These are phyloP conservation scores for Paramecium primaurelia DNA, from an alignment of 73 alveolate genomes.

Conservation along the genomic window DNA sequence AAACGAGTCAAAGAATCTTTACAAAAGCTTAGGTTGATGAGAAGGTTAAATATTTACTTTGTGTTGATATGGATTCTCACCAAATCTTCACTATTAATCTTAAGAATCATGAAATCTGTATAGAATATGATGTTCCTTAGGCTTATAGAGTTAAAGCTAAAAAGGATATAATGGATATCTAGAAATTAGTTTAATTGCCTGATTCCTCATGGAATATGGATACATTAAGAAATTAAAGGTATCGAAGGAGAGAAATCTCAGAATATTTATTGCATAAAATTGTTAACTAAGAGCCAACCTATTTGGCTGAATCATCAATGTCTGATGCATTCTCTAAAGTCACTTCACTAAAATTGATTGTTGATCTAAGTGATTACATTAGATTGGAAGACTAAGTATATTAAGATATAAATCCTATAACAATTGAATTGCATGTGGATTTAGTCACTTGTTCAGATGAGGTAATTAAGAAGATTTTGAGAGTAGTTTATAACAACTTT, in stretches of 20 bases:
- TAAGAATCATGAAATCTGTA: background rate
- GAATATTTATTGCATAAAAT: conserved; percentile 53
- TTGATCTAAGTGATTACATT: conserved; percentile 65
- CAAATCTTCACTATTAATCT: conserved; percentile 1
- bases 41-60: background rate
- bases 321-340: conserved; percentile 80
- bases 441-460: conserved; percentile 81
- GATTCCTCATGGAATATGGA: conserved; percentile 36
- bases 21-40: background rate
- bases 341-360: conserved; percentile 59
- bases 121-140: conserved; percentile 16
- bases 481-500: conserved; percentile 53
- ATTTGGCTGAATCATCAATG: conserved; percentile 67
- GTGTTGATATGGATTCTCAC: conserved; percentile 44
- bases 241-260: conserved; percentile 57
- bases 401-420: background rate
- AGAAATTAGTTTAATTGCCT: conserved; percentile 31
- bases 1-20: background rate
- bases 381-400: conserved; percentile 36
- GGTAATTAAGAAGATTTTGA: conserved; percentile 72
- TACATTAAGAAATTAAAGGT: conserved; percentile 1
- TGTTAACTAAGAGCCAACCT: conserved; percentile 61
- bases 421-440: conserved; percentile 61
- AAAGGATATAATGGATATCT: conserved; percentile 35
- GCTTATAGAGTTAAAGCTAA: conserved; percentile 40